These are phyloP conservation scores for Stephania yunnanensis DNA, from an alignment of 164 flowering plant species.

Conservation along the genomic window DNA sequence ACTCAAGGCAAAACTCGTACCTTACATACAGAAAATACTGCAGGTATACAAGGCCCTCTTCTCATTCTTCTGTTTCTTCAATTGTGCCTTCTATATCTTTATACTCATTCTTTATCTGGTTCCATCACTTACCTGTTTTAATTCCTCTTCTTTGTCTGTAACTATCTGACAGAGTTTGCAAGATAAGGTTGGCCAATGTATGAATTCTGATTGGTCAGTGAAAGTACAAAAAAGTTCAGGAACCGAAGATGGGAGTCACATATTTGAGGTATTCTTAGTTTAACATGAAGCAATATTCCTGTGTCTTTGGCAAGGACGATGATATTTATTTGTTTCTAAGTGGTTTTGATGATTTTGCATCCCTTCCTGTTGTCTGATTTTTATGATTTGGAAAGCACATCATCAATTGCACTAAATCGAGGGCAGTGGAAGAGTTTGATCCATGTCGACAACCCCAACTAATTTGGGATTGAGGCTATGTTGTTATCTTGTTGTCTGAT, in stretches of 20 bases:
- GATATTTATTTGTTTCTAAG: background rate
- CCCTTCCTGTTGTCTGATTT: background rate
- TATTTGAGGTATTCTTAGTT: conserved; percentile 68
- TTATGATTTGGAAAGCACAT: too few species aligned
- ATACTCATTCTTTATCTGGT: background rate
- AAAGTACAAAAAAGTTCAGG: conserved; percentile 43
- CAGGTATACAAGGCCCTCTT: conserved; percentile 43
- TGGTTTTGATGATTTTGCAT: background rate
- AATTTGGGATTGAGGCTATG: too few species aligned
- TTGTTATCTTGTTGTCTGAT: background rate
- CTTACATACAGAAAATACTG: conserved; percentile 77
- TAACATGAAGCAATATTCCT: background rate
- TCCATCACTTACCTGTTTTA: conserved; percentile 3
- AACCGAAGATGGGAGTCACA: conserved; percentile 92
- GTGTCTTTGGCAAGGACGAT: background rate
- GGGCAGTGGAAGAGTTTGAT: too few species aligned
- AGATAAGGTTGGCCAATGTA: conserved; percentile 67
- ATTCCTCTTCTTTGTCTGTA: background rate
- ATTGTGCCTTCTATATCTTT: background rate
- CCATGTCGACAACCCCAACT: too few species aligned
- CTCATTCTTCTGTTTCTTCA: background rate
- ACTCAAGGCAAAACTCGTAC: conserved; percentile 81
- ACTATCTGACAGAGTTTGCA: conserved; percentile 65
- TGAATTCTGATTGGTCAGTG: conserved; percentile 40
- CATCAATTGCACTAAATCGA: too few species aligned